Evolutionary conservation across 371 early-diverging fungal genomes (phyloP).

Genomic region (Syncephalastrum racemosum): DNA sequence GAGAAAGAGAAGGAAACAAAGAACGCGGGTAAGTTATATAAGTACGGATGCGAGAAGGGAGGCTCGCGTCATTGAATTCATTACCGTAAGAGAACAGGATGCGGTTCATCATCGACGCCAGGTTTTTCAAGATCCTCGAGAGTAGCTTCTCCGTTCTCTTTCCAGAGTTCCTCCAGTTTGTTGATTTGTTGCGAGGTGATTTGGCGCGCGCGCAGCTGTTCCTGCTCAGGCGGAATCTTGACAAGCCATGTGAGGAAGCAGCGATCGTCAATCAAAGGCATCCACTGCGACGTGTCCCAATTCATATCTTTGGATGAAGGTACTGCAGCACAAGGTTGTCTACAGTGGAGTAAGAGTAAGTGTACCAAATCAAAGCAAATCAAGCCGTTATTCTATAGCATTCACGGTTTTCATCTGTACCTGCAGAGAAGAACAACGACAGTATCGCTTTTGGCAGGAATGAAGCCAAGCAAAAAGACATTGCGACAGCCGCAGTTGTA

Average conservation of each 20-base stretch:
- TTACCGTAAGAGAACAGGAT: constrained; percentile 76
- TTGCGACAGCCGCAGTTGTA: constrained; percentile 97
- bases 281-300: constrained; percentile 97
- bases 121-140: constrained; percentile 86
- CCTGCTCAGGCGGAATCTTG: constrained; percentile 85
- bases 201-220: constrained; percentile 82
- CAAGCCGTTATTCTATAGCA: background rate
- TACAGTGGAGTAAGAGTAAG: constrained; percentile 18
- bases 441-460: constrained; percentile 96
- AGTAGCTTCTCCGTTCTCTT: constrained; percentile 72
- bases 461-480: constrained; percentile 96
- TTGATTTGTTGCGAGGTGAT: constrained; percentile 85
- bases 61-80: background rate
- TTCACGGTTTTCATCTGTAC: too few species aligned
- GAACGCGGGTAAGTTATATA: constrained; percentile 1
- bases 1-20: constrained; percentile 4
- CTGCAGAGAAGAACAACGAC: constrained; percentile 96
- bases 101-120: constrained; percentile 84
- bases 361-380: background rate
- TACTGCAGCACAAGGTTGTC: constrained; percentile 91
- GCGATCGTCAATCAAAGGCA: constrained; percentile 94
- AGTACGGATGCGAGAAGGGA: background rate
- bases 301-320: constrained; percentile 90
- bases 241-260: constrained; percentile 95
- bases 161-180: constrained; percentile 92